Conservation (phyloP, 2,329 filamentous ascomycete genomes). For the Volutella citrinella region DNA sequence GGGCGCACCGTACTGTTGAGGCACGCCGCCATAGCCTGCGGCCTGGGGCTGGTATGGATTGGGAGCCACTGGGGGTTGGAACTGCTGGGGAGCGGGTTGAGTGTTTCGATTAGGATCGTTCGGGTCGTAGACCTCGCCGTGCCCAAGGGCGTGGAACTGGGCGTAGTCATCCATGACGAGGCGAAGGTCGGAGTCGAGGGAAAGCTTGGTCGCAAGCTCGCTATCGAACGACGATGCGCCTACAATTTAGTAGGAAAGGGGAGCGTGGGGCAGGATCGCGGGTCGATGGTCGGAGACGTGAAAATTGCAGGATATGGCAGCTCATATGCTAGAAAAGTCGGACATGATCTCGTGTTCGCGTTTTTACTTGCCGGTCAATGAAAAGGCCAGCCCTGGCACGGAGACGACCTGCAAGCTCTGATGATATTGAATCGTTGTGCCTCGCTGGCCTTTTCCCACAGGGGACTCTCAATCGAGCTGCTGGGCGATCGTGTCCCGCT, state of each 20-base stretch:
- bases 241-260: constrained; percentile 26
- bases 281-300: constrained; percentile 10
- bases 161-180: constrained; percentile 52
- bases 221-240: constrained; percentile 27
- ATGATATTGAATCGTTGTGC: constrained; percentile 17
- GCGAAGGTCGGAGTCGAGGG: constrained; percentile 10
- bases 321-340: constrained; percentile 19
- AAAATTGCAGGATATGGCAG: constrained; percentile 6
- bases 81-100: constrained; percentile 52
- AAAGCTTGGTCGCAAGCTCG: constrained; percentile 17
- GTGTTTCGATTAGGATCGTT: constrained; percentile 50
- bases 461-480: constrained; percentile 17
- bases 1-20: constrained; percentile 38
- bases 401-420: constrained; percentile 7
- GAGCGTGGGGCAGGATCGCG: constrained; percentile 23
- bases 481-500: constrained; percentile 21
- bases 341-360: constrained; percentile 20
- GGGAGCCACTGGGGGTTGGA: constrained; percentile 52
- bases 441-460: constrained; percentile 29
- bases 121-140: constrained; percentile 53
- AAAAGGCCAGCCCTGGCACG: neutral
- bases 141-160: constrained; percentile 55
- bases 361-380: constrained; percentile 7
- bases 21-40: constrained; percentile 36
- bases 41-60: constrained; percentile 51